phyloP scores from a whole-genome alignment of 805 yeast species.

The Saccharomycopsis selenospora region DNA sequence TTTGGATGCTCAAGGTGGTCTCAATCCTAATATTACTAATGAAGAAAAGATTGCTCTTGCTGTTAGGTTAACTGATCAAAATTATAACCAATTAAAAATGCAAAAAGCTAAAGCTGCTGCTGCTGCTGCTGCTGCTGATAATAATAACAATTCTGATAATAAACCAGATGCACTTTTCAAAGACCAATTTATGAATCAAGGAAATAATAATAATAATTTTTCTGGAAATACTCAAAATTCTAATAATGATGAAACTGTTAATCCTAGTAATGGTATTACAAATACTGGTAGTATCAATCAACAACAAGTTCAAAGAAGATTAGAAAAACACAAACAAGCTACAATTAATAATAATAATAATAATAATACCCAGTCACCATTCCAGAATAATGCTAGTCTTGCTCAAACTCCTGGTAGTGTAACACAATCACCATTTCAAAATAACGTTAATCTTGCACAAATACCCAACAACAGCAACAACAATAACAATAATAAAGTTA shows the following conservation, averaged over 20 bases:
- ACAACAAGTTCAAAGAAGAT: constrained; percentile 19
- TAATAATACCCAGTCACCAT: constrained; percentile 1
- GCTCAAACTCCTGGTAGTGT: constrained; percentile 9
- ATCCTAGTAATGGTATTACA: constrained; percentile 8
- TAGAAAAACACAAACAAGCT: constrained; percentile 10
- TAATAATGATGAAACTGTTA: constrained; percentile 5
- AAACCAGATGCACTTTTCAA: constrained; percentile 2
- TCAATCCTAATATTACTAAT: neutral
- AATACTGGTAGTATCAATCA: constrained; percentile 14
- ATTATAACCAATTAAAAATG: neutral
- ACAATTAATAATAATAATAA: neutral
- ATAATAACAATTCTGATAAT: neutral
- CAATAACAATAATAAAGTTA: neutral
- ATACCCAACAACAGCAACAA: constrained; percentile 1
- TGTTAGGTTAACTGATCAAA: neutral
- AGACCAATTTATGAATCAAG: constrained; percentile 8
- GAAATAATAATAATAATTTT: neutral
- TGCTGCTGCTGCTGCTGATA: neutral
- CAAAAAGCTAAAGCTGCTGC: neutral
- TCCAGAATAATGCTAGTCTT: constrained; percentile 9
- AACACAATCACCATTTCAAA: constrained; percentile 5
- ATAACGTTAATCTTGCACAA: neutral
- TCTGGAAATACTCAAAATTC: neutral
- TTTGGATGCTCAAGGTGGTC: neutral
- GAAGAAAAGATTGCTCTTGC: neutral